A percentile compares a stretch with the other conserved stretches of the same genome.
phyloP scores from a whole-genome alignment of 805 yeast genomes.

The Monosporozyma yasuniensis region DNA sequence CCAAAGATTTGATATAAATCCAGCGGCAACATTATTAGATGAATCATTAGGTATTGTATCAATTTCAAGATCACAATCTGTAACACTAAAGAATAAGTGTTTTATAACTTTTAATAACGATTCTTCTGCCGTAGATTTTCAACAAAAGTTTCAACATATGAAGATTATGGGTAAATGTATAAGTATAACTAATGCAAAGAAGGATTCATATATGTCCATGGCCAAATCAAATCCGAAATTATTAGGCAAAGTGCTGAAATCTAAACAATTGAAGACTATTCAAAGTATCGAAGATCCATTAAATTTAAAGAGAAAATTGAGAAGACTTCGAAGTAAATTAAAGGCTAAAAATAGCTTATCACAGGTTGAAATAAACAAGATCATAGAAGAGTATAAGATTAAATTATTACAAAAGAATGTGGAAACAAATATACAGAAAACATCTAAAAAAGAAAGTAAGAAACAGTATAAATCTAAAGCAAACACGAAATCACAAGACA shows the following conservation, averaged over 20 bases:
- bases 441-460: not conserved
- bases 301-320: conserved; percentile 14
- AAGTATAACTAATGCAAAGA: conserved; percentile 15
- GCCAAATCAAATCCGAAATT: conserved; percentile 4
- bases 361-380: conserved; percentile 10
- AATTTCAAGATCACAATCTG: conserved; percentile 1
- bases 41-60: conserved; percentile 8
- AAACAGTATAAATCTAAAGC: not conserved
- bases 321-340: conserved; percentile 21
- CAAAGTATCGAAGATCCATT: conserved; percentile 3
- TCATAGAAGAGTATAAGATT: conserved; percentile 2
- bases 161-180: conserved; percentile 15
- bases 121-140: conserved; percentile 12
- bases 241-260: conserved; percentile 9
- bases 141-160: conserved; percentile 7
- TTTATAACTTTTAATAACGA: conserved; percentile 20
- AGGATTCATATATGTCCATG: conserved; percentile 18
- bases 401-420: not conserved
- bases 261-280: conserved; percentile 3
- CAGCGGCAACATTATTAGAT: conserved; percentile 3
- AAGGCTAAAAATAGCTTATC: conserved; percentile 12
- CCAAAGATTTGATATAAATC: not conserved
- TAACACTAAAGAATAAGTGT: conserved; percentile 11
- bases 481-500: not conserved
- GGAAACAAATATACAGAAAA: not conserved